Conservation (phyloP, 2,329 filamentous ascomycete genomes). For the Fusarium robinianum region DNA sequence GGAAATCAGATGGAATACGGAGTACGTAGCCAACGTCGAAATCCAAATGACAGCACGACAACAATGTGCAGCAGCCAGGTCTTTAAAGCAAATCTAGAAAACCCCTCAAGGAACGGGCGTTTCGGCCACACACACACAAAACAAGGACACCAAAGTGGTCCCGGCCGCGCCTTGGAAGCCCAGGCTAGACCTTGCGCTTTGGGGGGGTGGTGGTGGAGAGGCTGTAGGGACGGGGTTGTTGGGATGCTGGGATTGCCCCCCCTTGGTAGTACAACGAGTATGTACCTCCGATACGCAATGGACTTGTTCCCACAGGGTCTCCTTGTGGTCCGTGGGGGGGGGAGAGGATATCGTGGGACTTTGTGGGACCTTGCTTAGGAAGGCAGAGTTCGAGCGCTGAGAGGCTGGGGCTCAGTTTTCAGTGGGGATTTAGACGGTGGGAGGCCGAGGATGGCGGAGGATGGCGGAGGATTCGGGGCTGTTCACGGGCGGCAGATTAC, state of each 20-base stretch:
- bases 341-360: too few relatives aligned
- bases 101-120: slow-evolving; percentile 35
- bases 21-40: slow-evolving; percentile 22
- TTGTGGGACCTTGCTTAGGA: slow-evolving; percentile 2
- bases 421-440: slow-evolving; percentile 10
- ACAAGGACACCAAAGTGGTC: slow-evolving; percentile 27
- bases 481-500: slow-evolving; percentile 19
- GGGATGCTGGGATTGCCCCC: slow-evolving; percentile 6
- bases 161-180: slow-evolving; percentile 30
- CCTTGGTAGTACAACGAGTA: not conserved
- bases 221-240: slow-evolving; percentile 9
- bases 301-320: too few relatives aligned
- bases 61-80: slow-evolving; percentile 19
- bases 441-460: slow-evolving; percentile 19
- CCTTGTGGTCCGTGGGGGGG: too few relatives aligned
- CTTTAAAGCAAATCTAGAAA: slow-evolving; percentile 33
- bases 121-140: slow-evolving; percentile 32
- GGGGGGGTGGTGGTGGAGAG: slow-evolving; percentile 28
- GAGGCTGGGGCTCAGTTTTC: slow-evolving; percentile 7
- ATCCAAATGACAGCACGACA: slow-evolving; percentile 11
- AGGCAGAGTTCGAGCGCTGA: slow-evolving; percentile 8
- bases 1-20: slow-evolving; percentile 8
- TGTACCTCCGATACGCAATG: not conserved
- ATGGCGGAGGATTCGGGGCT: slow-evolving; percentile 31
- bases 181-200: slow-evolving; percentile 16